Base-by-base conservation (phyloP, 345 rosid species). In the Combretum micranthum region DNA sequence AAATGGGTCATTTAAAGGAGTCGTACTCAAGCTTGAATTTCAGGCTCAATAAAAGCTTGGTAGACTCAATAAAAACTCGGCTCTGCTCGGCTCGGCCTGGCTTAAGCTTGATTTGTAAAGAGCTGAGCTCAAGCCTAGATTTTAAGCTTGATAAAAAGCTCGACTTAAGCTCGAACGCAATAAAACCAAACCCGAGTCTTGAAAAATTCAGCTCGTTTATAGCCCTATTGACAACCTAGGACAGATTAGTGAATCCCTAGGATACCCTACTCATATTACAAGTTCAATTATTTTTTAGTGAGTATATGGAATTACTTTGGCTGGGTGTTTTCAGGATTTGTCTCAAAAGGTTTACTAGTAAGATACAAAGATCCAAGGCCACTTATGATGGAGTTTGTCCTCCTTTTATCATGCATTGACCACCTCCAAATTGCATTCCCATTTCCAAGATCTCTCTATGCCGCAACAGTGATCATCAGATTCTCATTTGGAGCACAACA, bases 271-370 rank as follows among this genome's bases (percentile, higher is more conserved):
- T 6, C 74, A 73, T 15, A 79, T 92, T 16, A 78, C 86, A 1
- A 77, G 75, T 48, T 57, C 91, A 0, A 83, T 87, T 48, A 80
- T 90, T 56, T 87, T 1, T 77, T 90, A 6, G 94, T 85, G 5
- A 85, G 97, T 75, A 90, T 85, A 58, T 85, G 97, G 97, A 87
- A 85, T 56, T 90, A 75, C 67, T 90, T 85, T 9, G 96, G 97
- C 44, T 71, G 96, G 60, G 91, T 90, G 0, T 90, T 90, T 59
- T 63, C 96, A 0, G 97, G 96, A 4, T 90, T 83, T 56, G 85
- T 87, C 57, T 90, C 95, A 0, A 93, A 90, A 56, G 55, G 59
- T 50, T 63, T 90, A 22, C 68, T 87, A 0, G 69, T 64, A 9
- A 82, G 72, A 60, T 80, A 85, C 69, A 80, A 82, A 59, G 18